Percentiles rank a stretch among this genome's conserved stretches.
Conservation (phyloP, 2,329 filamentous ascomycete species). For the Phaeoacremonium minimum region DNA sequence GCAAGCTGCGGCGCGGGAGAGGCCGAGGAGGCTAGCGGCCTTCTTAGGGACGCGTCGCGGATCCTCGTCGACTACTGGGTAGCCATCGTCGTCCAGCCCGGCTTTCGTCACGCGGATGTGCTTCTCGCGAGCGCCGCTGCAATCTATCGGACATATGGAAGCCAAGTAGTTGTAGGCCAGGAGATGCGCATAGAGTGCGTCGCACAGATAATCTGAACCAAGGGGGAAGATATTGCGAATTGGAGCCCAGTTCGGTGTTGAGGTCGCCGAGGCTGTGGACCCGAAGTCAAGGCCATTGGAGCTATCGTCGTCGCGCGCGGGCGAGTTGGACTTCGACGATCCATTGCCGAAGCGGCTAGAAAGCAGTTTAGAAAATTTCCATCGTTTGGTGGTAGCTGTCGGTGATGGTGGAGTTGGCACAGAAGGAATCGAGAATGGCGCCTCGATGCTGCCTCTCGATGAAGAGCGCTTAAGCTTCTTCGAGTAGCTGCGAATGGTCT, state of each 20-base stretch:
- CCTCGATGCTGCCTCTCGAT: constrained; percentile 12
- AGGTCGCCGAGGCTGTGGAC: constrained; percentile 1
- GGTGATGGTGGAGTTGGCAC: constrained; percentile 4
- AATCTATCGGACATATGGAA: constrained; percentile 20
- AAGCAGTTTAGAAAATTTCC: constrained; percentile 9
- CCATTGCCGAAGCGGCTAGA: constrained; percentile 1
- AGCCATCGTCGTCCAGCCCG: constrained; percentile 14
- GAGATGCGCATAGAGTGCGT: constrained; percentile 55
- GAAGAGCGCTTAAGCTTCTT: constrained; percentile 43
- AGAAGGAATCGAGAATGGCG: constrained; percentile 8
- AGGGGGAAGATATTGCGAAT: constrained; percentile 48
- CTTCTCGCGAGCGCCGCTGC: neutral
- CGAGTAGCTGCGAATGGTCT: constrained; percentile 53
- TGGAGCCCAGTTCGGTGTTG: constrained; percentile 4
- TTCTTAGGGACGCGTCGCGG: constrained; percentile 40
- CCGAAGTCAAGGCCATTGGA: neutral
- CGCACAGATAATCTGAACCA: constrained; percentile 51
- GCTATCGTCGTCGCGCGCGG: neutral
- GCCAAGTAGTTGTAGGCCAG: constrained; percentile 55
- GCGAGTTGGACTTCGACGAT: neutral
- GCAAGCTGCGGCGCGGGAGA: constrained; percentile 23
- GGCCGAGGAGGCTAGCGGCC: constrained; percentile 46
- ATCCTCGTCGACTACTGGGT: constrained; percentile 10
- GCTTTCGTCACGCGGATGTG: constrained; percentile 3
- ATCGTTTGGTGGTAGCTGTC: constrained; percentile 7